Percentiles rank a stretch among this genome's conserved stretches.
These are phyloP conservation scores for Globisporangium cystogenes DNA, from an alignment of 352 stramenopile species.

Conservation along the genomic window DNA sequence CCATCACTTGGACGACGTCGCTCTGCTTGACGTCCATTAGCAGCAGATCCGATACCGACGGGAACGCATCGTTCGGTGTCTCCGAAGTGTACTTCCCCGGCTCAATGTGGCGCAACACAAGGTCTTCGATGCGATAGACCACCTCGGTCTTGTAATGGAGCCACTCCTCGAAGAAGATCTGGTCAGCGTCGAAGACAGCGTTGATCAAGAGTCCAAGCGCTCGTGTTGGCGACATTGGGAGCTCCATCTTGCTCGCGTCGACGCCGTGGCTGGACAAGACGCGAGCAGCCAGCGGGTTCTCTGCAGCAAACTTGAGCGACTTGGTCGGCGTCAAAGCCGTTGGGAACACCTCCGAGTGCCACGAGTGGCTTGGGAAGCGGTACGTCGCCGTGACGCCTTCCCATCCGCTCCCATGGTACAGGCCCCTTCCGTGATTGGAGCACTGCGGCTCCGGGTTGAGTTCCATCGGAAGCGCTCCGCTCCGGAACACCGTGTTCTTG, in stretches of 20 bases:
- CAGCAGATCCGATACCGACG: background rate
- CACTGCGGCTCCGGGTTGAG: background rate
- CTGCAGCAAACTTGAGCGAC: background rate
- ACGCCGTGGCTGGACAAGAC: background rate
- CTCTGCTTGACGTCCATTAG: too few relatives aligned
- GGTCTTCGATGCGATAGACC: too few relatives aligned
- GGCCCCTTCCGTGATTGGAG: too few relatives aligned
- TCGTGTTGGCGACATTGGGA: background rate
- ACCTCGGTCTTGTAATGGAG: too few relatives aligned
- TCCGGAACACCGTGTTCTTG: slow-evolving; percentile 1
- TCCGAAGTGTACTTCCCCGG: too few relatives aligned
- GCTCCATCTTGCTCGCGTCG: background rate
- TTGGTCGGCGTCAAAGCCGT: background rate
- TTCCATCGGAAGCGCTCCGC: background rate
- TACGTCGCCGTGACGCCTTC: background rate
- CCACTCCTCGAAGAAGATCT: background rate
- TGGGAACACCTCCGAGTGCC: background rate
- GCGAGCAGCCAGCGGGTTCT: background rate
- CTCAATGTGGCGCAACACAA: too few relatives aligned
- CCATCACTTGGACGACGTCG: slow-evolving; percentile 2
- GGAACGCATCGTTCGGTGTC: too few relatives aligned
- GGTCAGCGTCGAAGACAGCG: background rate
- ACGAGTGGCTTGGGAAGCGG: background rate
- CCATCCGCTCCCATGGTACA: background rate
- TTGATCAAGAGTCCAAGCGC: background rate